Conservation (phyloP, 495 filamentous ascomycete genomes). For the Immersiella caudata region DNA sequence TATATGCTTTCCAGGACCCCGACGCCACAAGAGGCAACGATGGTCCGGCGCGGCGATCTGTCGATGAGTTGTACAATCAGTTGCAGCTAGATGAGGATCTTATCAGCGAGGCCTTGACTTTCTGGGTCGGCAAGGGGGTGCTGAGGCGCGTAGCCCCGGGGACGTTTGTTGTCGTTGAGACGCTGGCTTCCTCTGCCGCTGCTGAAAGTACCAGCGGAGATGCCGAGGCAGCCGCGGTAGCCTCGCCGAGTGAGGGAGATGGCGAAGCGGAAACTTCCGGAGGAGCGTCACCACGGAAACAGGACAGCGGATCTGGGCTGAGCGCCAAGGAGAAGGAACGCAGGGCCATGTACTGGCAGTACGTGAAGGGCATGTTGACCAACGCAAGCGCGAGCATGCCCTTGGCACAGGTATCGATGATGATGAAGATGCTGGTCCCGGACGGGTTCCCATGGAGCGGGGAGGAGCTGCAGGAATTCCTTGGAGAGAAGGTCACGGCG, state of each 20-base stretch:
- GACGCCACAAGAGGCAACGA: neutral
- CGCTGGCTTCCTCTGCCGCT: constrained; percentile 35
- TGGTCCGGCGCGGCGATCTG: constrained; percentile 53
- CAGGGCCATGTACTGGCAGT: constrained; percentile 82
- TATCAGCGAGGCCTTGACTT: constrained; percentile 74
- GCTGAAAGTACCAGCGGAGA: neutral
- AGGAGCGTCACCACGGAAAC: constrained; percentile 34
- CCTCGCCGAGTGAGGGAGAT: constrained; percentile 38
- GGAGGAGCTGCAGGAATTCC: constrained; percentile 75
- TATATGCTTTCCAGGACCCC: constrained; percentile 73
- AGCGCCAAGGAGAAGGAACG: constrained; percentile 67
- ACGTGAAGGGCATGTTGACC: constrained; percentile 92
- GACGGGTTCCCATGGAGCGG: constrained; percentile 81
- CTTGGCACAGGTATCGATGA: constrained; percentile 80
- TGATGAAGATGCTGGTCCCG: constrained; percentile 86
- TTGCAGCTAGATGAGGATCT: constrained; percentile 78
- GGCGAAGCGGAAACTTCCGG: neutral
- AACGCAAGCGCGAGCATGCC: constrained; percentile 80
- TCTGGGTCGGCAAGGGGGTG: constrained; percentile 83
- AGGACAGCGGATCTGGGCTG: constrained; percentile 46
- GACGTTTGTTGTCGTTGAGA: constrained; percentile 48
- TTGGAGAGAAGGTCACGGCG: constrained; percentile 70
- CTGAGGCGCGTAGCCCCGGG: constrained; percentile 58
- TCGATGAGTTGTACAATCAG: constrained; percentile 61
- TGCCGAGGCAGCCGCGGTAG: neutral